Evolutionary conservation across 2,329 filamentous ascomycete genomes (phyloP), one percentile per base, ranked within the genome.

Genomic region (Pseudomassariella vexata): DNA sequence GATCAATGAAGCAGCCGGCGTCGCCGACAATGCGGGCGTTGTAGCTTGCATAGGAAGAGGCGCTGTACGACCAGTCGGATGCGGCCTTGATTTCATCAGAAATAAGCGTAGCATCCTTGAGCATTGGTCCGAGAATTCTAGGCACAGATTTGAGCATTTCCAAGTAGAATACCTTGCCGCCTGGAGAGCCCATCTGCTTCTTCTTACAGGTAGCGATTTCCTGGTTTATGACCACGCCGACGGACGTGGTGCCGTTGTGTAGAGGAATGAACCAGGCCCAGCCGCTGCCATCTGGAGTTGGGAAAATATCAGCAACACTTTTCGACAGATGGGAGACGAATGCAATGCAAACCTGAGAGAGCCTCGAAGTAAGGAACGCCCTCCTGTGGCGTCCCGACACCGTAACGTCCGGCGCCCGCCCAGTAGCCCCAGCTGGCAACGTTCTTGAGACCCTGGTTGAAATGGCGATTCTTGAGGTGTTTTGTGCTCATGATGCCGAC

Each of bases 251-350:
- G 10, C 57, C 62, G 38, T 70, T 50, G 43, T 70, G 66, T 2
- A 73, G 47, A 0, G 68, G 68, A 32, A 73, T 71, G 26, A 52
- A 50, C 67, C 68, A 73, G 11, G 37, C 47, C 68, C 68, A 73
- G n/a, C 68, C 68, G 36, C 62, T 69, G 3, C 34, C 56, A 45
- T 72, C 66, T 52, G 27, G 32, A 9, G 9, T 24, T 5, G 5
- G 5, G 22, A 11, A 11, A 24, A 6, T 14, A n/a, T n/a, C n/a
- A n/a, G n/a, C n/a, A n/a, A n/a, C n/a, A n/a, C n/a, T n/a, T n/a
- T n/a, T n/a, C n/a, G n/a, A n/a, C n/a, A n/a, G n/a, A n/a, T n/a
- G n/a, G n/a, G n/a, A n/a, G n/a, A n/a, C n/a, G n/a, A n/a, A 22
- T 3, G 14, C 8, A 2, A 6, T 3, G 25, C 11, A 2, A 15